Evolutionary conservation across 768 basidiomycete species (phyloP).

Genomic region (Hypholoma sublateritium): DNA sequence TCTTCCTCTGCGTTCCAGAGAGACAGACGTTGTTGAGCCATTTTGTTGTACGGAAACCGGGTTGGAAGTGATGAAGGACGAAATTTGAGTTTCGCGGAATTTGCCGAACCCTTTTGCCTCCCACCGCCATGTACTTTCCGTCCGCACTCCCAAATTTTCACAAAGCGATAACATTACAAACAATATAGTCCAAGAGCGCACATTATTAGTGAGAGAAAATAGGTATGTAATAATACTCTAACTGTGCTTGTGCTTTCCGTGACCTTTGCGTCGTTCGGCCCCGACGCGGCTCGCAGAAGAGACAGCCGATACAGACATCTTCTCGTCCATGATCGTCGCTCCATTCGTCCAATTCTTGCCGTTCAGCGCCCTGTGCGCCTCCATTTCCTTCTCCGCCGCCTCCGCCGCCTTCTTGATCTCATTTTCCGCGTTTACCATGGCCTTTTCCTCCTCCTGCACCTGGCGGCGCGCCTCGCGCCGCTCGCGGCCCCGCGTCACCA

Average conservation of each 20-base stretch:
- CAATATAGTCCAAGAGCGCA: too few species aligned
- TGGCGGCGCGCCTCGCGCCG: constrained; percentile 63
- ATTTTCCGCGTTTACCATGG: constrained; percentile 3
- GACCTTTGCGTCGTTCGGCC: not conserved
- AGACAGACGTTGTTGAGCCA: constrained; percentile 67
- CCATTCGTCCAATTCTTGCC: not conserved
- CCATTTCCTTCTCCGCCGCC: not conserved
- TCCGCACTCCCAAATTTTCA: not conserved
- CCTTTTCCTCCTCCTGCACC: constrained; percentile 21
- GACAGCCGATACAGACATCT: not conserved
- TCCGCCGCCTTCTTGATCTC: constrained; percentile 2
- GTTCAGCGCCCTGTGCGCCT: constrained; percentile 1
- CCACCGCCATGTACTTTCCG: not conserved
- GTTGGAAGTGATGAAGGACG: constrained; percentile 20
- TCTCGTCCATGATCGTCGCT: not conserved
- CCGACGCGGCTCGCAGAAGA: not conserved
- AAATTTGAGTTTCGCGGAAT: constrained; percentile 36
- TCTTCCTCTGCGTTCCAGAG: constrained; percentile 81
- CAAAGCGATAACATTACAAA: too few species aligned
- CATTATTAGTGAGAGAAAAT: not conserved
- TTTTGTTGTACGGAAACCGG: constrained; percentile 25
- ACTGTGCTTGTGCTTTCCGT: not conserved
- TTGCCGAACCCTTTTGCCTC: constrained; percentile 20
- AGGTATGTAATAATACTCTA: not conserved
- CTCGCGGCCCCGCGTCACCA: constrained; percentile 84